Conservation (phyloP, 2,329 filamentous ascomycete genomes). For the Talaromyces pinophilus region DNA sequence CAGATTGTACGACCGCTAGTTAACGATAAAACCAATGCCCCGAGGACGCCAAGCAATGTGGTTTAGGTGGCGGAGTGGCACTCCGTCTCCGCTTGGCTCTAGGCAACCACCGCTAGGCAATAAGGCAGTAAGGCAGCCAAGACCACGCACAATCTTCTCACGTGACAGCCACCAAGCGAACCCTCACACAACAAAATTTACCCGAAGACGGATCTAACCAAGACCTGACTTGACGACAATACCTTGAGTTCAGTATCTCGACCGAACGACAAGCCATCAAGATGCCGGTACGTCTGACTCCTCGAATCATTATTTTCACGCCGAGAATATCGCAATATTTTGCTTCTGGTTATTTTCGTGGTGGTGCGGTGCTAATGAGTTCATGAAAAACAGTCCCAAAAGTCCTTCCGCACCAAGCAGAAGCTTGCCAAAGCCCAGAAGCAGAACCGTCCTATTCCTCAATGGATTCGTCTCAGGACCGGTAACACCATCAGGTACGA, state of each 20-base stretch:
- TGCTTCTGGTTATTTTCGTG: not conserved
- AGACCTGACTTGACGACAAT: conserved; percentile 37
- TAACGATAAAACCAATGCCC: not conserved
- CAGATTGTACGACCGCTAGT: not conserved
- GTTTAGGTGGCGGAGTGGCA: not conserved
- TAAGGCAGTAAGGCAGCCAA: not conserved
- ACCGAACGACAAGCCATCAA: conserved; percentile 49
- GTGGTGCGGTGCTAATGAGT: not conserved
- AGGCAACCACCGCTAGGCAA: not conserved
- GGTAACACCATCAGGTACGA: conserved; percentile 98
- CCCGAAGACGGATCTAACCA: conserved; percentile 32
- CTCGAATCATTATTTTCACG: not conserved
- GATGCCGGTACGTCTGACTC: conserved; percentile 54
- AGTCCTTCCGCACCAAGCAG: conserved; percentile 99
- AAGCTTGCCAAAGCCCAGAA: conserved; percentile 99
- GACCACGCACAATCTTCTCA: conserved; percentile 27
- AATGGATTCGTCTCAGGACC: conserved; percentile 99
- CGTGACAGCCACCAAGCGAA: conserved; percentile 44
- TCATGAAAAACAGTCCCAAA: conserved; percentile 62
- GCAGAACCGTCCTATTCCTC: conserved; percentile 99
- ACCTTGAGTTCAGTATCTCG: conserved; percentile 40
- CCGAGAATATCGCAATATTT: not conserved
- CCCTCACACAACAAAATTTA: conserved; percentile 44
- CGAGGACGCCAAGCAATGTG: not conserved
- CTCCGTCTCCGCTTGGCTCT: not conserved